Percentiles rank a stretch among this genome's conserved stretches.
Conservation (phyloP, 2,329 filamentous ascomycete genomes). For the Endocalyx cinctus region DNA sequence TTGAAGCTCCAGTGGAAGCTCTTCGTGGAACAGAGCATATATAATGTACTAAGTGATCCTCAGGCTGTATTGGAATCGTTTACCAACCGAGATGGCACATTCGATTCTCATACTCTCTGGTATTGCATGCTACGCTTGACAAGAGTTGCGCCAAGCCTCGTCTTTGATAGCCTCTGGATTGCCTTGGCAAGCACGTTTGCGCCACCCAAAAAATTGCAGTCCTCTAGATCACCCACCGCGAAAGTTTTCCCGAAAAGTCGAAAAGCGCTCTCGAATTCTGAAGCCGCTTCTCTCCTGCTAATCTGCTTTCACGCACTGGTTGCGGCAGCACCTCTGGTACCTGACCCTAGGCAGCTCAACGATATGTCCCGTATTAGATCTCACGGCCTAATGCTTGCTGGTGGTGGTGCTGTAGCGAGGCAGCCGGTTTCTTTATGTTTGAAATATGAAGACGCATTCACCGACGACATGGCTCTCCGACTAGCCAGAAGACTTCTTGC, state of each 20-base stretch:
- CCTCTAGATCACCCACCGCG: slow-evolving; percentile 32
- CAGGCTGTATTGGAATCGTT: slow-evolving; percentile 54
- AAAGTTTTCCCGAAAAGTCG: slow-evolving; percentile 31
- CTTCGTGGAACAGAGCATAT: slow-evolving; percentile 62
- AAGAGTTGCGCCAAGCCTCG: slow-evolving; percentile 50
- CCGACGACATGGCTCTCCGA: slow-evolving; percentile 54
- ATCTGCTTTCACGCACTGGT: slow-evolving; percentile 61
- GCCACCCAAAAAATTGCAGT: slow-evolving; percentile 43
- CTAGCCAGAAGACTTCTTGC: slow-evolving; percentile 55
- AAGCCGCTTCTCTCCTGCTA: slow-evolving; percentile 51
- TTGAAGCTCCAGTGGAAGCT: slow-evolving; percentile 49
- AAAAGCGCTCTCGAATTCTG: slow-evolving; percentile 38
- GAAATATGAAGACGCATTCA: slow-evolving; percentile 59
- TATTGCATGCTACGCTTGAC: slow-evolving; percentile 59
- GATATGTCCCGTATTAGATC: slow-evolving; percentile 59
- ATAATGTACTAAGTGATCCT: slow-evolving; percentile 58
- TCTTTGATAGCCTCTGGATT: slow-evolving; percentile 62
- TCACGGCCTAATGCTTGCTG: slow-evolving; percentile 45
- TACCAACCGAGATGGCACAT: slow-evolving; percentile 43
- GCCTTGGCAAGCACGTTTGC: slow-evolving; percentile 54
- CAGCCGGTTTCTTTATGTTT: slow-evolving; percentile 49
- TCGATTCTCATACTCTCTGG: slow-evolving; percentile 59
- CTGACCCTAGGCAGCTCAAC: slow-evolving; percentile 43
- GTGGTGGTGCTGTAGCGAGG: slow-evolving; percentile 39
- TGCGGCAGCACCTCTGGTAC: slow-evolving; percentile 49